phyloP scores from a whole-genome alignment of 176 grass and related monocot genomes.

The Themeda triandra region DNA sequence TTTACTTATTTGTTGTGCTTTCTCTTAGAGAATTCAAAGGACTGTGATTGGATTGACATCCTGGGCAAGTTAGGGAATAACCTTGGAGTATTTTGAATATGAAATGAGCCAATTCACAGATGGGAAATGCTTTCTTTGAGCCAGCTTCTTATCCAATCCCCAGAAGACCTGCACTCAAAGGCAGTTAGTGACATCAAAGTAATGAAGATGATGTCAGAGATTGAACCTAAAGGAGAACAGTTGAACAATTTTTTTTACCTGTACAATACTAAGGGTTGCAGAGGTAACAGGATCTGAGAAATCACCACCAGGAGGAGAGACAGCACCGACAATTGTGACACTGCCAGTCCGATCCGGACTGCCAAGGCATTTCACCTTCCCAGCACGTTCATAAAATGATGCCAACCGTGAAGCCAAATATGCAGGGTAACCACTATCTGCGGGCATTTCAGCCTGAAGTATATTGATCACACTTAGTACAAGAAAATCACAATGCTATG shows the following conservation, averaged over 20 bases:
- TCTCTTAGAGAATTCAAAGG: background rate
- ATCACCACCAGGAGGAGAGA: slow-evolving; percentile 97
- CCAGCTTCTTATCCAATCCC: slow-evolving; percentile 98
- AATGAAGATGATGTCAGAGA: background rate
- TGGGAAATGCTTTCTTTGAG: slow-evolving; percentile 99
- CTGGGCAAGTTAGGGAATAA: slow-evolving; percentile 30
- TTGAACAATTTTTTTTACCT: slow-evolving; percentile 43
- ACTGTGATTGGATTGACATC: slow-evolving; percentile 19
- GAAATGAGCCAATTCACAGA: slow-evolving; percentile 99
- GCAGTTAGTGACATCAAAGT: background rate
- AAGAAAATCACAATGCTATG: background rate
- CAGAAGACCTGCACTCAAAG: slow-evolving; percentile 83
- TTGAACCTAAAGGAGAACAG: background rate
- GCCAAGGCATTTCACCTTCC: slow-evolving; percentile 95
- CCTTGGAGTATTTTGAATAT: slow-evolving; percentile 97
- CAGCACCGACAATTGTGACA: slow-evolving; percentile 98
- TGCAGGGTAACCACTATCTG: slow-evolving; percentile 98
- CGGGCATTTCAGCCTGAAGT: slow-evolving; percentile 96
- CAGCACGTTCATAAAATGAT: slow-evolving; percentile 97
- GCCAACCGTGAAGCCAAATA: slow-evolving; percentile 96
- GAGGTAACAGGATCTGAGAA: slow-evolving; percentile 98
- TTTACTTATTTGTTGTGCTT: background rate
- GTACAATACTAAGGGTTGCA: slow-evolving; percentile 96
- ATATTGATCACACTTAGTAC: slow-evolving; percentile 34
- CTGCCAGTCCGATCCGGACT: slow-evolving; percentile 86